Base-by-base conservation (phyloP, 139 green algal species). In the Ostreobium quekettii region DNA sequence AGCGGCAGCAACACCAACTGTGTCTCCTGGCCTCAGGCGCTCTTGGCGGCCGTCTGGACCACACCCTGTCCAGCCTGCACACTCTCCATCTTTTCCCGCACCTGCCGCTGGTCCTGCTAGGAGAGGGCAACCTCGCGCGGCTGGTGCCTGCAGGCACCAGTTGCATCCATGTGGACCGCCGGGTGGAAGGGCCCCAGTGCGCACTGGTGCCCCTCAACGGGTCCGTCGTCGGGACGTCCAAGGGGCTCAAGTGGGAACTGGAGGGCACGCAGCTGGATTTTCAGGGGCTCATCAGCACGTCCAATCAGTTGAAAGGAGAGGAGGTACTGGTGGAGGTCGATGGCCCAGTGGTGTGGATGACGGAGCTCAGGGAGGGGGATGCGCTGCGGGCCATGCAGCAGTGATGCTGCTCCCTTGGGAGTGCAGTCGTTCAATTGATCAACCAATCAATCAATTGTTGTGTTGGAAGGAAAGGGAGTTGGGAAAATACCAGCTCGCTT, bases 41-140 rank as follows among this genome's bases (percentile, higher is more conserved):
- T 1, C 61, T 97, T 2, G 93, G 93, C 3, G 93, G 93, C 1
- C 81, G 93, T 8, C 59, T 98, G 38, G 93, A 98, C 80, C 93
- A 98, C 74, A 90, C 84, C 0, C 72, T 98, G 4, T 71, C 66
- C n/a, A 93, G 91, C 78, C 76, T 97, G 1, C 84, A 80, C 78
- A 76, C 79, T 6, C 80, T 98, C 35, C 81, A 95, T 74, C 68
- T 66, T 11, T 86, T 86, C 67, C 71, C 71, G 1, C 63, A 90
- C 65, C 66, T 95, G 19, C 58, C 80, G 42, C 61, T 98, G 15
- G 71, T 89, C 28, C 84, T 98, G 31, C 76, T 88, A 37, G 88
- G 86, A 0, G 88, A 96, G 19, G 82, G 82, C 75, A 97, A 91
- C 76, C 46, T 91, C 35, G 85, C 87, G 46, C 76, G 85, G 26